Evolutionary conservation across 2,329 filamentous ascomycete species (phyloP).

Genomic region (Epichloe sylvatica): DNA sequence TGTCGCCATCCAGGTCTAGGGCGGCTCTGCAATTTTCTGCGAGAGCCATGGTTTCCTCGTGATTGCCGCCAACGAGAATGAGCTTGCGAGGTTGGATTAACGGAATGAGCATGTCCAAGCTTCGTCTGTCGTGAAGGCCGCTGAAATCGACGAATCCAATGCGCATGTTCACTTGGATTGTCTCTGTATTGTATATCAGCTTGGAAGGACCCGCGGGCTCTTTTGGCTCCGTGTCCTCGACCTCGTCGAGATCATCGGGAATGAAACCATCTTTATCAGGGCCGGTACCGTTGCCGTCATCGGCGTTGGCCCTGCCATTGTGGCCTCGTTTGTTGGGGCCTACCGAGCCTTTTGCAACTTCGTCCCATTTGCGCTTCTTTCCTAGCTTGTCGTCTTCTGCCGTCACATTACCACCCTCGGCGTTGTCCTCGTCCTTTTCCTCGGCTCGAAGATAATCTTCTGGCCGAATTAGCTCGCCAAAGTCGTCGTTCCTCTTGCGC

Average conservation of each 20-base stretch:
- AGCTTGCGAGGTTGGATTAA: constrained; percentile 88
- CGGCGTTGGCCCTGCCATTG: constrained; percentile 24
- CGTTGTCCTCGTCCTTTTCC: constrained; percentile 65
- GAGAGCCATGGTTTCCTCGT: constrained; percentile 63
- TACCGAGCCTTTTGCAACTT: constrained; percentile 27
- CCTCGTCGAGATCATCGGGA: constrained; percentile 43
- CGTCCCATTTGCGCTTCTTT: constrained; percentile 91
- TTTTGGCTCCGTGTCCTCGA: constrained; percentile 40
- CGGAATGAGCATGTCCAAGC: constrained; percentile 85
- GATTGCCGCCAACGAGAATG: constrained; percentile 73
- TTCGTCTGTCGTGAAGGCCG: constrained; percentile 84
- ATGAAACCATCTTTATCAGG: constrained; percentile 23
- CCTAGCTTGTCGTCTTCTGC: constrained; percentile 53
- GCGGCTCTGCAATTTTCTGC: constrained; percentile 68
- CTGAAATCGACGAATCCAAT: constrained; percentile 86
- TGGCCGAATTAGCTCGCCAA: constrained; percentile 82
- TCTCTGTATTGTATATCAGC: constrained; percentile 49
- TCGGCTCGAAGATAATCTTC: constrained; percentile 91
- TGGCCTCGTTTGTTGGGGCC: constrained; percentile 48
- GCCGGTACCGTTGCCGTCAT: constrained; percentile 31
- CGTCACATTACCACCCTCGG: constrained; percentile 28
- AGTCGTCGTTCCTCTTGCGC: constrained; percentile 71
- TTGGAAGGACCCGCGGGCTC: constrained; percentile 57
- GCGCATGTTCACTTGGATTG: constrained; percentile 54
- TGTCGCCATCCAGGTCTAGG: constrained; percentile 34